phyloP scores from a whole-genome alignment of 2,329 filamentous ascomycete species.

The Aspergillus costaricaensis region DNA sequence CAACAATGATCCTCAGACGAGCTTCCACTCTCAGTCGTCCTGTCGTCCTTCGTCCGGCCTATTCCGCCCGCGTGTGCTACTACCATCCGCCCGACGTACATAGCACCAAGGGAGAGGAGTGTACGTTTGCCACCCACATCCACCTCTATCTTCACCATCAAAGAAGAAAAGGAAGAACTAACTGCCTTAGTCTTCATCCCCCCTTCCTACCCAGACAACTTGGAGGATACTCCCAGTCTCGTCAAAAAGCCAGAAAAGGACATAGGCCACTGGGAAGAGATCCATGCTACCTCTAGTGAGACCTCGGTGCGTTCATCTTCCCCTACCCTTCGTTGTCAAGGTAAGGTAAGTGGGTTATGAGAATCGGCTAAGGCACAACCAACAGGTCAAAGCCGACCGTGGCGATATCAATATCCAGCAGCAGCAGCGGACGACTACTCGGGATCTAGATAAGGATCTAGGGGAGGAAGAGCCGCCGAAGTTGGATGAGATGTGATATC shows the following conservation, averaged over 20 bases:
- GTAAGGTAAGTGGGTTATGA: too few species aligned
- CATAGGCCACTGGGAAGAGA: conserved; percentile 13
- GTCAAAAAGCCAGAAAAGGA: conserved; percentile 7
- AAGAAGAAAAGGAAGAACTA: background rate
- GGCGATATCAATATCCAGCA: conserved; percentile 15
- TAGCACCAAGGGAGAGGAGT: conserved; percentile 13
- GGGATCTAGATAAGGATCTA: conserved; percentile 11
- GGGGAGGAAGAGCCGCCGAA: conserved; percentile 12
- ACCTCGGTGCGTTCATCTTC: conserved; percentile 5
- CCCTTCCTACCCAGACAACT: conserved; percentile 14
- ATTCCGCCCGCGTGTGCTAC: background rate
- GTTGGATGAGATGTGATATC: conserved; percentile 16
- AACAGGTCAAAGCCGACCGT: conserved; percentile 20
- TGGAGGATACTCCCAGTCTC: conserved; percentile 12
- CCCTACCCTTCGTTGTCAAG: background rate
- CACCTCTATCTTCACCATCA: too few species aligned
- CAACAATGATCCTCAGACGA: background rate
- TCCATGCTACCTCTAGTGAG: conserved; percentile 18
- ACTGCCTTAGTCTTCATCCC: conserved; percentile 13
- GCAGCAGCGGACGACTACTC: background rate
- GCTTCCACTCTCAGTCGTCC: background rate
- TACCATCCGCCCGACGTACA: background rate
- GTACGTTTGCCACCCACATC: background rate
- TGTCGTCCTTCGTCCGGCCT: background rate
- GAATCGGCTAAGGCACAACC: background rate